A percentile compares a stretch with the other conserved stretches of the same genome.
phyloP scores from a whole-genome alignment of 2,329 filamentous ascomycete genomes.

The Allantophomopsis cytisporea region DNA sequence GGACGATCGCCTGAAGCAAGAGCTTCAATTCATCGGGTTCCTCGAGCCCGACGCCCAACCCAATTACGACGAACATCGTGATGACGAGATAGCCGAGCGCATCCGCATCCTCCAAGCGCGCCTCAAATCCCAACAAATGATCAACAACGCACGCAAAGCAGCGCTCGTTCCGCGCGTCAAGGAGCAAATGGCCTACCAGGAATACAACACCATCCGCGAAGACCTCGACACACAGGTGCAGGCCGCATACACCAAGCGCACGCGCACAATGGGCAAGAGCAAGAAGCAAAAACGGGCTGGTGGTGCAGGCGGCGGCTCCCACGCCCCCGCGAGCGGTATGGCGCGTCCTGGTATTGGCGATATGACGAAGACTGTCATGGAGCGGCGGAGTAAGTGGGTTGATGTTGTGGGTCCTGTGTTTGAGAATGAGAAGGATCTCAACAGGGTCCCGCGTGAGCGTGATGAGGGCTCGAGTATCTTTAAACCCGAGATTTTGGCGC shows the following conservation, averaged over 20 bases:
- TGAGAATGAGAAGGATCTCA: slow-evolving; percentile 58
- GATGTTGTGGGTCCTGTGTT: slow-evolving; percentile 86
- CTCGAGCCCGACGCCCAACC: slow-evolving; percentile 53
- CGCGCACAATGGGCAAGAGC: slow-evolving; percentile 83
- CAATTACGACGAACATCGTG: slow-evolving; percentile 80
- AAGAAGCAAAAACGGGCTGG: slow-evolving; percentile 79
- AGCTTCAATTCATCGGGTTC: slow-evolving; percentile 83
- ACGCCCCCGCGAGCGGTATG: slow-evolving; percentile 48
- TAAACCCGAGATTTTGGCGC: slow-evolving; percentile 56
- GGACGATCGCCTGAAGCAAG: slow-evolving; percentile 82
- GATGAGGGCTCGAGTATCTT: slow-evolving; percentile 63
- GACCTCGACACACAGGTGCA: slow-evolving; percentile 93
- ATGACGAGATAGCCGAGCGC: slow-evolving; percentile 87
- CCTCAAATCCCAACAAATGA: slow-evolving; percentile 68
- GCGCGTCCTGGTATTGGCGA: slow-evolving; percentile 79
- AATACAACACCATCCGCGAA: slow-evolving; percentile 93
- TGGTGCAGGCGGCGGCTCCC: slow-evolving; percentile 59
- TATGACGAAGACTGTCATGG: slow-evolving; percentile 83
- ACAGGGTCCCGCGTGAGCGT: slow-evolving; percentile 50
- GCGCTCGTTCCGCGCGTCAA: slow-evolving; percentile 77
- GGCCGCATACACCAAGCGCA: slow-evolving; percentile 89
- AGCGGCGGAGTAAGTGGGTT: slow-evolving; percentile 78
- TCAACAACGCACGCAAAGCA: slow-evolving; percentile 84
- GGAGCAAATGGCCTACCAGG: slow-evolving; percentile 89
- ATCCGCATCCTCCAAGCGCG: slow-evolving; percentile 74